Conservation (phyloP, 345 rosid genomes). For the Lepidium aucheri region DNA sequence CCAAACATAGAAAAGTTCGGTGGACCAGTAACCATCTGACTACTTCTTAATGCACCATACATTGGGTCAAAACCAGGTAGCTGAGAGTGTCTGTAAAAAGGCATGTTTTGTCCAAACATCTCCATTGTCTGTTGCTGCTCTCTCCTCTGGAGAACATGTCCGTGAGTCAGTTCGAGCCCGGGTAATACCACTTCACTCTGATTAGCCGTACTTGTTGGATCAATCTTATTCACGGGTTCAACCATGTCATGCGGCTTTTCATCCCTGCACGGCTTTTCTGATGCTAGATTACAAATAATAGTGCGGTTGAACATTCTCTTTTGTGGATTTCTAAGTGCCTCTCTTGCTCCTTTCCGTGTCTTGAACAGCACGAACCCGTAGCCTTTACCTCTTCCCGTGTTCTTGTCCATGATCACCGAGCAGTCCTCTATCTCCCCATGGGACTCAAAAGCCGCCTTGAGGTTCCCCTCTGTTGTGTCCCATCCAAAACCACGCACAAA, state of each 20-base stretch:
- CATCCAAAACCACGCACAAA: constrained; percentile 23
- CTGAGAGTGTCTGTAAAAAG: background rate
- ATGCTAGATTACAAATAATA: constrained; percentile 26
- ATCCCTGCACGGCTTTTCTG: background rate
- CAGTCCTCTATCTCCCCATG: constrained; percentile 26
- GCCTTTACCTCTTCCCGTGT: constrained; percentile 11
- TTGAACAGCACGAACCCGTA: constrained; percentile 26
- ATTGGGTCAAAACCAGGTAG: background rate
- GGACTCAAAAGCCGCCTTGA: constrained; percentile 16
- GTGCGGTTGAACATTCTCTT: constrained; percentile 18
- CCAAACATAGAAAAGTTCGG: constrained; percentile 1
- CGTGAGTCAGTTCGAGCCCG: background rate
- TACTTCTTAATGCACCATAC: background rate
- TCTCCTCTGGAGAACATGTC: background rate
- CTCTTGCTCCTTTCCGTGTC: constrained; percentile 5
- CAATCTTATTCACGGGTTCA: constrained; percentile 4
- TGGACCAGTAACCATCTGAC: constrained; percentile 1
- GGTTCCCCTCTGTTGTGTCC: constrained; percentile 16
- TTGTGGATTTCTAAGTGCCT: constrained; percentile 23
- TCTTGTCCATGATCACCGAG: constrained; percentile 19
- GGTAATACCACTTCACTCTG: background rate
- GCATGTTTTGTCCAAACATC: constrained; percentile 1
- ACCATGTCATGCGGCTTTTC: background rate
- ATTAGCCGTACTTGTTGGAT: background rate
- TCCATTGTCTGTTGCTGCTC: background rate